Base-by-base conservation (phyloP, 352 stramenopile species). In the Blastocystis sp. region DNA sequence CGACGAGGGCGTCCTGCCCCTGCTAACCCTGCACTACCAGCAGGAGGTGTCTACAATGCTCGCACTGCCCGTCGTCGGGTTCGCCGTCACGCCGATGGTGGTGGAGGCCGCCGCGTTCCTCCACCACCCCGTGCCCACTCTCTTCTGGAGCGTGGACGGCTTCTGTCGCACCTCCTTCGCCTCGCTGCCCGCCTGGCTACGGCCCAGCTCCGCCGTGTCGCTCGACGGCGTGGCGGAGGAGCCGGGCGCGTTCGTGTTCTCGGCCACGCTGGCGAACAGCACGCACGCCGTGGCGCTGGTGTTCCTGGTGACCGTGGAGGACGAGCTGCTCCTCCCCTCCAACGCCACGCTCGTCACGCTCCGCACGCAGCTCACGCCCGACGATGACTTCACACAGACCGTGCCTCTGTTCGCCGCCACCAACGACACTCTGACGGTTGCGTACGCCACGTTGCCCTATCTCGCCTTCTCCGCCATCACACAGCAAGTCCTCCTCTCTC, bases 101-200 rank as follows among this genome's bases (percentile, higher is more conserved):
- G 38, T 2, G 1, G 56, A 70, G 19, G 28, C 7, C 28, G 38
- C 9, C 9, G 45, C 60, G 2, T 9, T 69, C 17, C 34, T 67
- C 14, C 52, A 59, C 5, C 23, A 64, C 34, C 53, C 74, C 28
- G 11, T 84, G 9, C 34, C 74, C 10, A 67, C 71, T 0, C 40
- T 84, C 19, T 23, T 67, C 17, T 84, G 74, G 74, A 41, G n/a
- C n/a, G 48, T 67, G 19, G 23, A 45, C n/a, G 74, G 74, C 9
- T 84, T 84, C 56, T 56, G 65, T 14, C 43, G n/a, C 0, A 52
- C 34, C 48, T 56, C 48, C 48, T 56, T 56, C 48, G 5, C 5
- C 48, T 7, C 48, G 5, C 5, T 56, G 5, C 48, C 48, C 5
- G 5, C 48, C 48, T 56, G 48, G 48, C 48, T 56, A 7, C 48